Conservation (phyloP, 495 filamentous ascomycete genomes). For the Xylaria intraflava region DNA sequence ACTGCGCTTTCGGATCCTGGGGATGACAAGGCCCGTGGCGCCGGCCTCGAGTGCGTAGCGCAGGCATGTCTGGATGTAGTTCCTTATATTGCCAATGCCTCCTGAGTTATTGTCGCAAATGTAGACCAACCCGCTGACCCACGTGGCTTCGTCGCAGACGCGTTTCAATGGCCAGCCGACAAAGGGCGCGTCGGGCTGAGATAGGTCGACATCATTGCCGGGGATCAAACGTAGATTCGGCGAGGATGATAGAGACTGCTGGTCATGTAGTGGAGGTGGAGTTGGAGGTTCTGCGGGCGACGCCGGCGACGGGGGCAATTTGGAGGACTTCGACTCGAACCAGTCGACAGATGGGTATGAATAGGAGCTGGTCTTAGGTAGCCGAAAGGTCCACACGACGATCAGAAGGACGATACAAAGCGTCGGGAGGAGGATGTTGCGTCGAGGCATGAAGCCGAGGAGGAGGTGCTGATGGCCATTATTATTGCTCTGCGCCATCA, state of each 20-base stretch:
- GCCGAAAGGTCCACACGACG: conserved; percentile 21
- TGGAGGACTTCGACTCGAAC: conserved; percentile 17
- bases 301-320: background rate
- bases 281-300: conserved; percentile 10
- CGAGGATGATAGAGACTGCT: background rate
- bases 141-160: conserved; percentile 38
- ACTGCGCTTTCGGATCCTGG: conserved; percentile 35
- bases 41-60: conserved; percentile 48
- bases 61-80: conserved; percentile 46
- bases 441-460: conserved; percentile 30
- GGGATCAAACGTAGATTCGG: conserved; percentile 1
- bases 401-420: conserved; percentile 27
- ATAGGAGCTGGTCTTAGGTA: conserved; percentile 10
- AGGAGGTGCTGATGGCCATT: conserved; percentile 25
- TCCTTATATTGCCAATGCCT: conserved; percentile 47
- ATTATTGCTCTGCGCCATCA: conserved; percentile 16
- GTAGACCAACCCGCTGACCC: conserved; percentile 38
- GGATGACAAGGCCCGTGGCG: conserved; percentile 39
- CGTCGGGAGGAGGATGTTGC: conserved; percentile 22
- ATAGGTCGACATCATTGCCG: conserved; percentile 21
- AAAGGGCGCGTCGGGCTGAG: conserved; percentile 36
- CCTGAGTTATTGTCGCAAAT: conserved; percentile 49
- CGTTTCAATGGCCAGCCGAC: conserved; percentile 43
- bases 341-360: conserved; percentile 12
- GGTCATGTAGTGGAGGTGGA: background rate